phyloP scores from a whole-genome alignment of 2,329 filamentous ascomycete genomes.

The Colletotrichum cordylinicola region DNA sequence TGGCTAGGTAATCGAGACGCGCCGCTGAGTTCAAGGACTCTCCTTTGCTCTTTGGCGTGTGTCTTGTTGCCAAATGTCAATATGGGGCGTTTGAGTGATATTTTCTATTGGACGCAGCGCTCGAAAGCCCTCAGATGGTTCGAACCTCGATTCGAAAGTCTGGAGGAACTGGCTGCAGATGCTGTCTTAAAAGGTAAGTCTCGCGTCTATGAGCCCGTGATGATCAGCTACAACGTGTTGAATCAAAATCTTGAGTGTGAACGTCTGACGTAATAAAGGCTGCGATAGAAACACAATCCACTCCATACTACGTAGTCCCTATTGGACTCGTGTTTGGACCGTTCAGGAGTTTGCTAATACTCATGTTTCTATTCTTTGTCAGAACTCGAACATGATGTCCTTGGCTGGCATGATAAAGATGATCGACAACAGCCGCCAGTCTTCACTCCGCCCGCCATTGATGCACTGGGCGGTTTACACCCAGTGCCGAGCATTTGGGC shows the following conservation, averaged over 20 bases:
- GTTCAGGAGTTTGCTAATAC: background rate
- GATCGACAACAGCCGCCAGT: too few species aligned
- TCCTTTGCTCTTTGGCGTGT: rapidly evolving
- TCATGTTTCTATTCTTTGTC: background rate
- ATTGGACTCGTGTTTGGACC: background rate
- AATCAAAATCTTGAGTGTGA: too few species aligned
- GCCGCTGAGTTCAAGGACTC: rapidly evolving
- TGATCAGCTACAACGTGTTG: too few species aligned
- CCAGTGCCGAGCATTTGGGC: too few species aligned
- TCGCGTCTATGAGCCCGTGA: too few species aligned
- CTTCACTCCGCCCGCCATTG: too few species aligned
- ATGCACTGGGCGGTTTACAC: too few species aligned
- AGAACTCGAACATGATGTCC: rapidly evolving
- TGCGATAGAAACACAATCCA: rapidly evolving
- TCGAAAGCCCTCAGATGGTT: background rate
- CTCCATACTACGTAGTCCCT: rapidly evolving
- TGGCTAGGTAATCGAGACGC: background rate
- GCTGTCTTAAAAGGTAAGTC: background rate
- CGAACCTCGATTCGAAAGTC: rapidly evolving
- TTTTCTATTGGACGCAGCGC: rapidly evolving
- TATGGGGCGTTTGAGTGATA: rapidly evolving
- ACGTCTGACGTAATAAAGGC: background rate
- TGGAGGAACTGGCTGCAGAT: background rate
- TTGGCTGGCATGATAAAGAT: rapidly evolving
- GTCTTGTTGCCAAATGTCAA: rapidly evolving